Evolutionary conservation across 108 stramenopile species (phyloP), one percentile per base, ranked within the genome.

Genomic region (Cyclotella baltica): DNA sequence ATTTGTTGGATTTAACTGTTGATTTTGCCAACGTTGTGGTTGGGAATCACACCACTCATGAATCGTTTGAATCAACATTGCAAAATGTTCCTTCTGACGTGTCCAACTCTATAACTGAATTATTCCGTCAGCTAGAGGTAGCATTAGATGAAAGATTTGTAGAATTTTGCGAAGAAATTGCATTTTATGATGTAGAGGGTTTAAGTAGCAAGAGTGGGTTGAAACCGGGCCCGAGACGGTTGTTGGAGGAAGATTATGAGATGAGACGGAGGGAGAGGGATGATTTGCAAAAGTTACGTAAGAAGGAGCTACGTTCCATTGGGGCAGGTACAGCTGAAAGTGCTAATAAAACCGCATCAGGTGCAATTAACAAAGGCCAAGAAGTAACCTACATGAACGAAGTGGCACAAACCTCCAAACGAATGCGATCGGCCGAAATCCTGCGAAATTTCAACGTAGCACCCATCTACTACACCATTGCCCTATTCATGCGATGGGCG

Each of bases 401-500:
- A 73, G 51, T 81, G 16, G 48, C 80, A 20, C 27, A 35, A 15
- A 56, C 80, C 0, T 70, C 68, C 67, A 74, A 69, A 63, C 59
- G 78, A 34, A 84, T 89, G 86, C 65, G 83, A 46, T 88, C 92
- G 0, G 64, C 51, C 22, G 94, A 95, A 53, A 89, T 95, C 22
- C 51, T 95, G 13, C 71, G 82, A 19, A 93, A 95, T 67, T 85
- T 91, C 56, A 93, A 93, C 71, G 92, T 93, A 9, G 94, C 94
- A 11, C 94, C 94, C 3, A 78, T 95, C 46, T 95, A 93, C 53
- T 95, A 95, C 48, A 91, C 91, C 1, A 84, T 90, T 50, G 90
- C 94, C 29, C 80, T 95, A 22, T 72, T 81, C 30, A 75, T 84
- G 71, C 75, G 94, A 30, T 95, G 92, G 91, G 72, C 83, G 8